Evolutionary conservation across 176 grass and related monocot genomes (phyloP).

Genomic region (Puya raimondii): DNA sequence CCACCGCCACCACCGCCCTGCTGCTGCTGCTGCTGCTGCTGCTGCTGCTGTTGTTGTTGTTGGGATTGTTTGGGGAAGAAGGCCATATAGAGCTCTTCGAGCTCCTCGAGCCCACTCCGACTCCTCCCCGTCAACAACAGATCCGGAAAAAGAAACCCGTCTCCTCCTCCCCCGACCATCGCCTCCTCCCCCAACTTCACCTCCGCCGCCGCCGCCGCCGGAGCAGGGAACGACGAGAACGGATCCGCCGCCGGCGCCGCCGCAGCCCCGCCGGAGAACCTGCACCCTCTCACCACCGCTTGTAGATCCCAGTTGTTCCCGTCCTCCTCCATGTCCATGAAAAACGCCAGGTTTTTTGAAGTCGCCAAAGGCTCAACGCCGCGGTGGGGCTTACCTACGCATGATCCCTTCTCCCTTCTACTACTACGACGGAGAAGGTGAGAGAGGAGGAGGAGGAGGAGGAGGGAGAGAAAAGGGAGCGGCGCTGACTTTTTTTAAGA

Average conservation of each 20-base stretch:
- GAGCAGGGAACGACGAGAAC: not conserved
- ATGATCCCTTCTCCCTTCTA: not conserved
- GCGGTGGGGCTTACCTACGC: not conserved
- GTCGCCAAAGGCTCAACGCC: not conserved
- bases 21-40: no score
- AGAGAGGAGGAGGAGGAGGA: not conserved
- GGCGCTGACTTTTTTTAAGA: slow-evolving; percentile 19
- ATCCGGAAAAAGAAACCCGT: slow-evolving; percentile 14
- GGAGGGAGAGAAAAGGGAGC: not conserved
- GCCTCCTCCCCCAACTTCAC: slow-evolving; percentile 5
- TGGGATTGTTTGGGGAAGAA: slow-evolving; percentile 18
- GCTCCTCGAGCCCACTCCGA: slow-evolving; percentile 1
- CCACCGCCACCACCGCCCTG: no score
- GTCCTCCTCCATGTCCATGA: slow-evolving; percentile 5
- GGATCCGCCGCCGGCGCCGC: not conserved
- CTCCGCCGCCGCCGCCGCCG: not conserved
- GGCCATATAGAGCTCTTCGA: slow-evolving; percentile 25
- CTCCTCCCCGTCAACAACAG: not conserved
- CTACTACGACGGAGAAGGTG: no score
- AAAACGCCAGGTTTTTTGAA: not conserved
- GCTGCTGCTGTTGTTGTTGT: not conserved
- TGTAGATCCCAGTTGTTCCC: slow-evolving; percentile 40
- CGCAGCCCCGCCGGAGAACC: slow-evolving; percentile 12
- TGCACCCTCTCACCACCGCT: slow-evolving; percentile 35
- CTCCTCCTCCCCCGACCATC: not conserved